phyloP scores from a whole-genome alignment of 495 filamentous ascomycete species.

The Trichodelitschia bisporula region DNA sequence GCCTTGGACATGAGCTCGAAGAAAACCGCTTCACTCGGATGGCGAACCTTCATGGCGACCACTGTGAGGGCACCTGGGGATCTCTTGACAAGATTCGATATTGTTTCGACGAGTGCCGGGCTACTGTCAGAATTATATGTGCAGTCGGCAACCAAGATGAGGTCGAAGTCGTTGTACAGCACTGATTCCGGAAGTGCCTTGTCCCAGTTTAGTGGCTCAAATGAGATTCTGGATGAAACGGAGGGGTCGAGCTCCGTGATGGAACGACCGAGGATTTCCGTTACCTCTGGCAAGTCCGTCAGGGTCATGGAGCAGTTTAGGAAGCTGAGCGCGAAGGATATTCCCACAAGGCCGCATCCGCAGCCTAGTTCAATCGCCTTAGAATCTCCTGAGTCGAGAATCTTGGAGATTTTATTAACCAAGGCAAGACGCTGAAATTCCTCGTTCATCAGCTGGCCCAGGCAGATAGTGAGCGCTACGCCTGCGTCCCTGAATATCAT shows the following conservation, averaged over 20 bases:
- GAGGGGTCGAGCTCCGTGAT: constrained; percentile 21
- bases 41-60: constrained; percentile 62
- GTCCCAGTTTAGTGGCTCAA: constrained; percentile 56
- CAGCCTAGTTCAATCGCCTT: constrained; percentile 51
- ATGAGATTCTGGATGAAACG: constrained; percentile 21
- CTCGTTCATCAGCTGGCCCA: neutral
- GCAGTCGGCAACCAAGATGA: constrained; percentile 73
- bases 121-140: constrained; percentile 80
- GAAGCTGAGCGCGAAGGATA: constrained; percentile 38
- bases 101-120: constrained; percentile 45
- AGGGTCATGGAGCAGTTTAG: constrained; percentile 33
- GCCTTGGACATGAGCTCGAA: constrained; percentile 47
- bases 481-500: constrained; percentile 4
- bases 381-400: neutral
- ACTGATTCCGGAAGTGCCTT: constrained; percentile 18
- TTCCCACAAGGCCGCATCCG: constrained; percentile 67
- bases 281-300: constrained; percentile 64
- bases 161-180: constrained; percentile 26
- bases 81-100: constrained; percentile 26
- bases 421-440: neutral
- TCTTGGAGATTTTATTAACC: constrained; percentile 15
- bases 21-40: constrained; percentile 57
- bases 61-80: constrained; percentile 32
- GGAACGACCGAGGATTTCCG: constrained; percentile 34
- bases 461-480: neutral